These are phyloP conservation scores for Cladosporium sp. DNA, from an alignment of 2,329 filamentous ascomycete species.

Conservation along the genomic window DNA sequence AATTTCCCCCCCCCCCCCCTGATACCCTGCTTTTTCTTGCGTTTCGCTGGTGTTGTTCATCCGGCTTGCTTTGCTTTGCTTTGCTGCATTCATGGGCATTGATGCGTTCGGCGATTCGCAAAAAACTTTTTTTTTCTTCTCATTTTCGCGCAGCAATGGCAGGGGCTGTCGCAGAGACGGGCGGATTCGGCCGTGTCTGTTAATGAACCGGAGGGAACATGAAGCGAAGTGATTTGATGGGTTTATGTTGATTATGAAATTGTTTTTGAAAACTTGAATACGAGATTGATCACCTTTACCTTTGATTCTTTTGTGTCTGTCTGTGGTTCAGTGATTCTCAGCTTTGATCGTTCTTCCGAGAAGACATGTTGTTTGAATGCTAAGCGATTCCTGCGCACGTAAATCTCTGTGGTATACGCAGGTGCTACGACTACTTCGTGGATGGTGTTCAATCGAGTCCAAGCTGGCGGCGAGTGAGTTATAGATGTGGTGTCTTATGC, in stretches of 20 bases:
- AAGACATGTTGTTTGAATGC: no score
- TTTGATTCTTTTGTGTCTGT: not conserved
- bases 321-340: no score
- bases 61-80: no score
- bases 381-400: no score
- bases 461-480: no score
- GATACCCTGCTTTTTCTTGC: not conserved
- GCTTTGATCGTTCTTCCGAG: no score
- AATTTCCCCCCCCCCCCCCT: no score
- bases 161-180: not conserved
- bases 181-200: not conserved
- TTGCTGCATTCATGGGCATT: not conserved
- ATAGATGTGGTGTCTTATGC: no score
- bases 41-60: not conserved
- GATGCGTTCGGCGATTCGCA: not conserved
- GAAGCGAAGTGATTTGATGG: not conserved
- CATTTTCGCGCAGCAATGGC: not conserved
- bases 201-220: not conserved
- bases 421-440: no score
- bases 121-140: not conserved
- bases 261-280: not conserved
- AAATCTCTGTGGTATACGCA: no score
- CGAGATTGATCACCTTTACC: not conserved
- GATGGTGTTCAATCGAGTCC: no score
- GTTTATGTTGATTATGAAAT: not conserved